These are phyloP conservation scores for Caryopteris hybrid DNA, from an alignment of 305 asterid species.

Conservation along the genomic window DNA sequence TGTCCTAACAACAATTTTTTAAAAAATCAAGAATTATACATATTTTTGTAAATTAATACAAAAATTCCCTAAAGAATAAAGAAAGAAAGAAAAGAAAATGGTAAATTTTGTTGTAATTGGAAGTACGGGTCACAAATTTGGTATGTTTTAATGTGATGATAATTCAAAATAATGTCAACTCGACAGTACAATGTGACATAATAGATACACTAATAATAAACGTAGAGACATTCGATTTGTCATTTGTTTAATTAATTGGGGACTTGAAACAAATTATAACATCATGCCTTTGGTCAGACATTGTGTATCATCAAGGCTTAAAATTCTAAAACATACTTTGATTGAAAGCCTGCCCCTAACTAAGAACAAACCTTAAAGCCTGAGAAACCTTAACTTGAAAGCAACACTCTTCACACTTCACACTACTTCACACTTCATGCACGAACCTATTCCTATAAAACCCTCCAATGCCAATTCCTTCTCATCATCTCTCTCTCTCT, in stretches of 20 bases:
- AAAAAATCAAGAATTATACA: too few species aligned
- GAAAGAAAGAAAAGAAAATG: too few species aligned
- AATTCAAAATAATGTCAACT: too few species aligned
- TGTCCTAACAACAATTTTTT: too few species aligned
- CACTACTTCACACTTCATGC: background rate
- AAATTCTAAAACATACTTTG: slow-evolving; percentile 19
- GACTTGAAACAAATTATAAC: background rate
- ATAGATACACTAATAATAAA: too few species aligned
- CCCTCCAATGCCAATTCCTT: background rate
- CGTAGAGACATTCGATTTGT: background rate
- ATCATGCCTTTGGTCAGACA: background rate
- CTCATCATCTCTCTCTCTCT: slow-evolving; percentile 1
- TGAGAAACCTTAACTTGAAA: slow-evolving; percentile 34
- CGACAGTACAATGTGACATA: too few species aligned
- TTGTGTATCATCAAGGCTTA: background rate
- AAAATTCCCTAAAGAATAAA: too few species aligned
- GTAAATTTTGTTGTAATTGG: too few species aligned
- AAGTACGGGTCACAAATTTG: too few species aligned
- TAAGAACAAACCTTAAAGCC: slow-evolving; percentile 39
- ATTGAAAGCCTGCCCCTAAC: slow-evolving; percentile 19
- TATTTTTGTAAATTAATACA: too few species aligned
- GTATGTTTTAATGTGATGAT: too few species aligned
- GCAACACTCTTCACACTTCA: slow-evolving; percentile 20
- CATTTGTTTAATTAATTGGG: background rate
- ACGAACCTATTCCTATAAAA: slow-evolving; percentile 16